Conservation (phyloP, 495 filamentous ascomycete genomes). For the Cudoniella acicularis region DNA sequence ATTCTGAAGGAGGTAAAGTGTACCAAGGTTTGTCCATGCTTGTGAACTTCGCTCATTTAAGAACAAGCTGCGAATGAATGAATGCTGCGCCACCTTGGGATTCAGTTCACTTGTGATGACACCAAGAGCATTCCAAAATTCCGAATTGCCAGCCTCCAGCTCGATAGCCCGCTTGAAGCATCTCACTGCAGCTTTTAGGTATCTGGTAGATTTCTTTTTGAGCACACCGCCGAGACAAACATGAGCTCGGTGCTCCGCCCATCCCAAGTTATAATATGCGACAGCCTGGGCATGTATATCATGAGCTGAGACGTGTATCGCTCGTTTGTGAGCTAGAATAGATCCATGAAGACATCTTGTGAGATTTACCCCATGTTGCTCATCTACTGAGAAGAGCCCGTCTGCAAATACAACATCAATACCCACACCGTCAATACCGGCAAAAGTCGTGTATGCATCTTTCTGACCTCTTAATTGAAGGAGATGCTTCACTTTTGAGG, state of each 20-base stretch:
- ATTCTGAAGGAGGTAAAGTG: slow-evolving; percentile 78
- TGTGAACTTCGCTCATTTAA: slow-evolving; percentile 84
- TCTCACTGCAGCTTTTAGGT: slow-evolving; percentile 76
- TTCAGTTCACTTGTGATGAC: slow-evolving; percentile 83
- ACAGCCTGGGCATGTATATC: slow-evolving; percentile 92
- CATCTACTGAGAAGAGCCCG: slow-evolving; percentile 38
- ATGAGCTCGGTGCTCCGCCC: slow-evolving; percentile 83
- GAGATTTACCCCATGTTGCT: slow-evolving; percentile 43
- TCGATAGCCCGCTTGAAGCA: slow-evolving; percentile 98
- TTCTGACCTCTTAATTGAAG: slow-evolving; percentile 48
- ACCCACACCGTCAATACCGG: slow-evolving; percentile 69
- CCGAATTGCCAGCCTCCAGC: slow-evolving; percentile 87
- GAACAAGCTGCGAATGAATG: slow-evolving; percentile 87
- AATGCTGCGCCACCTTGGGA: slow-evolving; percentile 85
- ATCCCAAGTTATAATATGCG: slow-evolving; percentile 94
- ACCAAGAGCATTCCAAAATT: slow-evolving; percentile 97
- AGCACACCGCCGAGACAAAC: slow-evolving; percentile 48
- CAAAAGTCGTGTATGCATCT: slow-evolving; percentile 56
- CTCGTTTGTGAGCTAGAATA: slow-evolving; percentile 83
- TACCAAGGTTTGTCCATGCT: slow-evolving; percentile 86
- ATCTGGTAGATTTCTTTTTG: slow-evolving; percentile 52
- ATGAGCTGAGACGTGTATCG: slow-evolving; percentile 65
- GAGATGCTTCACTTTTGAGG: slow-evolving; percentile 48
- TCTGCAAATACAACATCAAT: slow-evolving; percentile 41
- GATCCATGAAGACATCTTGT: slow-evolving; percentile 56